Evolutionary conservation across 2,329 filamentous ascomycete species (phyloP), one percentile per base, ranked within the genome.

Genomic region (Stagonosporopsis rhizophila): DNA sequence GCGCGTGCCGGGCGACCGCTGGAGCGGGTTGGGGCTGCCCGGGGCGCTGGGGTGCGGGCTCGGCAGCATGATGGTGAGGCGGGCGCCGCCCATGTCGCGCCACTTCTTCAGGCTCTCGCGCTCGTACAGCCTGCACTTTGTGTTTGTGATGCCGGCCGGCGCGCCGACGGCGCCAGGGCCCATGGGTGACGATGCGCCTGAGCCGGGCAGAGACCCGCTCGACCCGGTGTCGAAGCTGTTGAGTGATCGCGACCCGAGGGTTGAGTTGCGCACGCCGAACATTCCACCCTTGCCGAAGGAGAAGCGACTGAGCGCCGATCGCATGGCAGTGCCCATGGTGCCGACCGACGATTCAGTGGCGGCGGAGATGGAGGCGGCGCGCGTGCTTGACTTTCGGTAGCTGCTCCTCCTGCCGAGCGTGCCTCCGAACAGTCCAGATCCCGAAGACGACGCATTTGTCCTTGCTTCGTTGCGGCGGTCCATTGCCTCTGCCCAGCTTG

Each of bases 21-120:
- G 69, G 9, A 71, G 65, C 47, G 61, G 68, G 57, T 60, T 67
- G 45, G 52, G 67, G 38, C 60, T 71, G 50, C 35, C 72, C 41
- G 63, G 70, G 17, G 75, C 73, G 65, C 66, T 75, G n/a, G 91
- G 90, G 47, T 63, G 67, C n/a, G 76, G 75, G 58, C 65, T 74
- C n/a, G 91, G 90, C 17, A 87, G 85, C 72, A 92, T 87, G 68
- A 99, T 92, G 15, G 90, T 91, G 57, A 99, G 80, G 34, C 87
- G 83, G 58, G 92, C 96, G 65, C 91, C 88, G 62, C 95, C 94
- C 79, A 93, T 87, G 72, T 98, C 93, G 59, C 92, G 88, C 95
- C 95, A 99, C 73, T 94, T 94, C 12, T 86, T 81, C 1, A 85
- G 81, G 9, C 80, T 81, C 57, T 92, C 89, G 45, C 94, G 87